phyloP scores from a whole-genome alignment of 2,329 filamentous ascomycete genomes.

The Penicillium sp. region DNA sequence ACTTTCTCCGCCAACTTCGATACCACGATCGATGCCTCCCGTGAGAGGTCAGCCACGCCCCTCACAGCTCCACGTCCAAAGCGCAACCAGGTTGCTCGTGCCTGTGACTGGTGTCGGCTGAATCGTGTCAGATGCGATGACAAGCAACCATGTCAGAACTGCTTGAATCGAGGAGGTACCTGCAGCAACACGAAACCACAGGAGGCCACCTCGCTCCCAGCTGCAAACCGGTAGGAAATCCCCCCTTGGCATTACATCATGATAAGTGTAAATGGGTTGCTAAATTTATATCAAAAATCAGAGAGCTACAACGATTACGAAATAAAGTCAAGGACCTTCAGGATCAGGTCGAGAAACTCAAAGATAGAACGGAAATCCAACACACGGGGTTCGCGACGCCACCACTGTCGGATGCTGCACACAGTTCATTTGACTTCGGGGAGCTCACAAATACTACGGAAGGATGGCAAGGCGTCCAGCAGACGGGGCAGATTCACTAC shows the following conservation, averaged over 20 bases:
- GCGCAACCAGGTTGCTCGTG: not conserved
- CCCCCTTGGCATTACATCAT: not conserved
- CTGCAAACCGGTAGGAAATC: conserved; percentile 1
- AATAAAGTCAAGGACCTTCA: not conserved
- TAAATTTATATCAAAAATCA: not conserved
- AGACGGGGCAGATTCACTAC: not conserved
- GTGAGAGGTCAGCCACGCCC: not conserved
- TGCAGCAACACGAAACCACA: conserved; percentile 10
- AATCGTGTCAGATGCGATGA: not conserved
- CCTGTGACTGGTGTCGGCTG: not conserved
- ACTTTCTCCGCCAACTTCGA: conserved; percentile 6
- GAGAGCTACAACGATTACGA: not conserved
- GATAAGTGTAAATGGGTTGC: not conserved
- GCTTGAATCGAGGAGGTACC: not conserved
- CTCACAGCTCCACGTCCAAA: not conserved
- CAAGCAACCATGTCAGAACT: not conserved
- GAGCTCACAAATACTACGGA: not conserved
- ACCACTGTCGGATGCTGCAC: not conserved
- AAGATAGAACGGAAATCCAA: not conserved
- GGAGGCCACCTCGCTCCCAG: conserved; percentile 6
- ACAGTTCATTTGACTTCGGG: not conserved
- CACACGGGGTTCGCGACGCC: not conserved
- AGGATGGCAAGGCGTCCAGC: not conserved
- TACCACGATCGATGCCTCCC: conserved; percentile 1
- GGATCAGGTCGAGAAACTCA: not conserved